Percentiles rank a stretch among this genome's conserved stretches.
phyloP scores from a whole-genome alignment of 208 protist species.

The Crithidia brevicula region DNA sequence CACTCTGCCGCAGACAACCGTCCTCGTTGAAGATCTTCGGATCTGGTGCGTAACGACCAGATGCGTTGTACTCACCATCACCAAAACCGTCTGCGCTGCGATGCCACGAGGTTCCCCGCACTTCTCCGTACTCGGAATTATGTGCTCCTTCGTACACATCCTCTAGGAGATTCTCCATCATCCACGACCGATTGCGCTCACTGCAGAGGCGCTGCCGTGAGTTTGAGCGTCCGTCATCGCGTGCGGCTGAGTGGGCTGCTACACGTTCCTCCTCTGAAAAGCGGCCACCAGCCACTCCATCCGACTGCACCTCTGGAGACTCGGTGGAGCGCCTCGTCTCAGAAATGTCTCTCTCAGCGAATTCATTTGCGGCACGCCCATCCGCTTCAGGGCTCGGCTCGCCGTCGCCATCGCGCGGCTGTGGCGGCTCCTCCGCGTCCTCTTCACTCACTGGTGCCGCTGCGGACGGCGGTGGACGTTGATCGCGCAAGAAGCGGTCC shows the following conservation, averaged over 20 bases:
- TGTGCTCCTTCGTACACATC: no score
- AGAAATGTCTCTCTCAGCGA: no score
- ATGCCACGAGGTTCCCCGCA: no score
- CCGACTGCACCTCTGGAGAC: no score
- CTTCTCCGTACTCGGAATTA: no score
- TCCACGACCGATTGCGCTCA: slow-evolving; percentile 13
- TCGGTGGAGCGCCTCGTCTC: no score
- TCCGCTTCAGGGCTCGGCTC: slow-evolving; percentile 4
- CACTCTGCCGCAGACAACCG: not conserved
- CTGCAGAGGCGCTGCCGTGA: slow-evolving; percentile 16
- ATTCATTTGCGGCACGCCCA: no score
- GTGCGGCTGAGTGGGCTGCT: not conserved
- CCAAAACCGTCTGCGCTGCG: not conserved
- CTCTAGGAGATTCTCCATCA: slow-evolving; percentile 5
- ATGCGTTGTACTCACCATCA: not conserved
- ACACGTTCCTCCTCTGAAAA: not conserved
- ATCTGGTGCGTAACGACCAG: slow-evolving; percentile 26
- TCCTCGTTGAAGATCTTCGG: slow-evolving; percentile 16
- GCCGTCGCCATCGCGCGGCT: not conserved
- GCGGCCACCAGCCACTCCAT: no score
- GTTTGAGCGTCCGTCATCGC: not conserved
- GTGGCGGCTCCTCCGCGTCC: not conserved
- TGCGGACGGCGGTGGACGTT: not conserved
- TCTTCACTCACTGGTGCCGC: no score
- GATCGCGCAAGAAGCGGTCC: slow-evolving; percentile 13